phyloP scores from a whole-genome alignment of 192 early-diverging fungal genomes.

The Linnemannia zychae region DNA sequence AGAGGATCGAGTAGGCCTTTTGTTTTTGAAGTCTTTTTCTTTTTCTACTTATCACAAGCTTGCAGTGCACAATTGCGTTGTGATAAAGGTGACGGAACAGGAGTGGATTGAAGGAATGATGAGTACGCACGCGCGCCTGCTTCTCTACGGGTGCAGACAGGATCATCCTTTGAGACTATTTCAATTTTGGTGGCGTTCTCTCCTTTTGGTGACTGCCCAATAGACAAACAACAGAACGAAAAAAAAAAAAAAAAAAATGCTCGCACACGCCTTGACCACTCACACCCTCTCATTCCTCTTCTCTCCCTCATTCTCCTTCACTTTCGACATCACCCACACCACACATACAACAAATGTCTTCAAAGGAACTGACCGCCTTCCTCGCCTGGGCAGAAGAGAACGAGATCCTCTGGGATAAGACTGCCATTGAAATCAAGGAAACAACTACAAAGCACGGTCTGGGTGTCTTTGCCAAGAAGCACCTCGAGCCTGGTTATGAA shows the following conservation, averaged over 20 bases:
- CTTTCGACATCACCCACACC: background rate
- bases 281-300: too few relatives aligned
- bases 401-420: slow-evolving; percentile 69
- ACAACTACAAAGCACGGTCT: slow-evolving; percentile 49
- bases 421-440: slow-evolving; percentile 66
- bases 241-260: background rate
- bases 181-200: background rate
- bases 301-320: background rate
- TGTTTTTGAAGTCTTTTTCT: too few relatives aligned
- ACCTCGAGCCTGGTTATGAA: slow-evolving; percentile 34
- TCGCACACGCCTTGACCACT: too few relatives aligned
- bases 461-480: slow-evolving; percentile 44
- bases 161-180: background rate
- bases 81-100: too few relatives aligned
- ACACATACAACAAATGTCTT: slow-evolving; percentile 20
- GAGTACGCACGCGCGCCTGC: background rate
- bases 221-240: background rate
- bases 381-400: slow-evolving; percentile 65
- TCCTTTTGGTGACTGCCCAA: background rate
- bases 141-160: background rate
- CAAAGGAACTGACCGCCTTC: slow-evolving; percentile 41
- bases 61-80: too few relatives aligned
- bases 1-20: too few relatives aligned
- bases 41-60: too few relatives aligned
- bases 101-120: too few relatives aligned